These are phyloP conservation scores for Metschnikowia picachoensis DNA, from an alignment of 805 yeast species.

Conservation along the genomic window DNA sequence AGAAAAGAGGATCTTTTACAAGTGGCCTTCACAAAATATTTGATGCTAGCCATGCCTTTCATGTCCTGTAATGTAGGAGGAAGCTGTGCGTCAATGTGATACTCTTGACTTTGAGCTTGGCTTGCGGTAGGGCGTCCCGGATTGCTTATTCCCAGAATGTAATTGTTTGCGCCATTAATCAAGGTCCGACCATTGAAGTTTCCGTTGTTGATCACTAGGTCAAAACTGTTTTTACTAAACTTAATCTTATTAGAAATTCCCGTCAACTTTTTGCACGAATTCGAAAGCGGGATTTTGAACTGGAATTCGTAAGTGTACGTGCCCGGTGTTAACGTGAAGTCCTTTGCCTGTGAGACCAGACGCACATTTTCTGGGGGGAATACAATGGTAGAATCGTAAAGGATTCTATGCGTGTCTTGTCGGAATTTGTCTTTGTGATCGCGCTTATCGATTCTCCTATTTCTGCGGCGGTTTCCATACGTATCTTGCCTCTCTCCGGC, in stretches of 20 bases:
- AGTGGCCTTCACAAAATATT: slow-evolving; percentile 59
- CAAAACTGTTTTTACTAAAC: slow-evolving; percentile 28
- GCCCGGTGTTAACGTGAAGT: slow-evolving; percentile 48
- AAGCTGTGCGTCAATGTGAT: slow-evolving; percentile 12
- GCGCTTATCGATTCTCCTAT: slow-evolving; percentile 9
- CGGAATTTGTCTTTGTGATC: slow-evolving; percentile 18
- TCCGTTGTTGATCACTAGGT: slow-evolving; percentile 32
- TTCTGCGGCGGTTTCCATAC: background rate
- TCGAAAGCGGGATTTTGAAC: slow-evolving; percentile 41
- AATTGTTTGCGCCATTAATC: slow-evolving; percentile 17
- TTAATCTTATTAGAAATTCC: slow-evolving; percentile 33
- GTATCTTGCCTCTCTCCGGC: background rate
- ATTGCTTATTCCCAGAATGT: slow-evolving; percentile 1
- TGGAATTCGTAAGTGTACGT: slow-evolving; percentile 47
- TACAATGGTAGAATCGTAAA: slow-evolving; percentile 47
- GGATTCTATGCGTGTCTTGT: slow-evolving; percentile 41
- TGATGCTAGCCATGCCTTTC: slow-evolving; percentile 34
- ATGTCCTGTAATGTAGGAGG: slow-evolving; percentile 14
- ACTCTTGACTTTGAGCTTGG: slow-evolving; percentile 1
- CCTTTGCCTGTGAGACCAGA: slow-evolving; percentile 39
- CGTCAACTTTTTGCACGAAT: slow-evolving; percentile 26
- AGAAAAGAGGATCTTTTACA: slow-evolving; percentile 50
- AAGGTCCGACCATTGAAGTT: slow-evolving; percentile 16
- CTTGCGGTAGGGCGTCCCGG: background rate
- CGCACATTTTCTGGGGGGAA: slow-evolving; percentile 52